Base-by-base conservation (phyloP, 805 yeast species). In the Kluyveromyces wickerhamii region DNA sequence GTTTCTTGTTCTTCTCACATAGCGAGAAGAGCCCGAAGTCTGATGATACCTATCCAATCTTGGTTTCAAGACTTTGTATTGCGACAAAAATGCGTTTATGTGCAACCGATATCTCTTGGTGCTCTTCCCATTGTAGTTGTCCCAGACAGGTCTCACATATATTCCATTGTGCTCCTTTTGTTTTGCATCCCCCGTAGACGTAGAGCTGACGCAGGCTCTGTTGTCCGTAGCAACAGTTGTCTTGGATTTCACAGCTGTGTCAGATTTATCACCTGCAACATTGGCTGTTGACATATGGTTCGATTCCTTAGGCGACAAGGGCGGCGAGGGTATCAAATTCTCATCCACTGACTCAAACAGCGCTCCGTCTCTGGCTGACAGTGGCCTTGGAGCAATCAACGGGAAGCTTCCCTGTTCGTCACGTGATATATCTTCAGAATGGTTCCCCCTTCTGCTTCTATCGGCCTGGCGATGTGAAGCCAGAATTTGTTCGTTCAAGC, bases 271-370 rank as follows among this genome's bases (percentile, higher is more conserved):
- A 24, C 7, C 15, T 5, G 13, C 27, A 24, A 24, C 27, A 3
- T 9, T 10, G 7, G 13, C 15, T 17, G 16, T 24, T 5, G 27
- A 24, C 27, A 24, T 13, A 13, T 24, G 27, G 25, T 18, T 28
- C 11, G 33, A 8, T 29, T 39, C 22, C 28, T 46, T 50, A 21
- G 61, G 61, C 4, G 61, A 56, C 27, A 54, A 38, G 4, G 61
- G 61, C 8, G 61, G 61, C 11, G 61, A 56, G 1, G 56, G 59
- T 7, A 55, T 52, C 20, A 44, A 35, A n/a, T 41, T 44, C 20
- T 48, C 57, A 19, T 48, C 53, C 30, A 45, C 33, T 5, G 16
- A 8, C 4, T 30, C 33, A 19, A 7, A 22, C 25, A 30, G 15
- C 10, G 26, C 25, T 11, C 6, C 19, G 7, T 30, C 33, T 14